phyloP scores from a whole-genome alignment of 768 basidiomycete genomes.

The Leccinum broughii region DNA sequence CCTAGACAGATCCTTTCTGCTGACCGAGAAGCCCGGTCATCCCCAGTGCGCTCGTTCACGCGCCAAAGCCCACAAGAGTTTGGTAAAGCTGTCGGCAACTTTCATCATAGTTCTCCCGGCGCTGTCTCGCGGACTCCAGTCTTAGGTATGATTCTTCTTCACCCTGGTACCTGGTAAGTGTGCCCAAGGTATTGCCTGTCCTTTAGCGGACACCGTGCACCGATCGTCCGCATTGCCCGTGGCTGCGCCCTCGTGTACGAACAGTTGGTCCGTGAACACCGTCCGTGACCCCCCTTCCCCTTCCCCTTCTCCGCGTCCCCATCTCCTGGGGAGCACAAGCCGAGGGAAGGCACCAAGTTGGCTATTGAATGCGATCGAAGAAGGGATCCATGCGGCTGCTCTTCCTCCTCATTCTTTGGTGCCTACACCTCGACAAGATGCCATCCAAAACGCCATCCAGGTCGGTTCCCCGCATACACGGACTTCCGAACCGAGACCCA shows the following conservation, averaged over 20 bases:
- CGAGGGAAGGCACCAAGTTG: slow-evolving; percentile 3
- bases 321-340: not conserved
- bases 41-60: slow-evolving; percentile 1
- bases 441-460: not conserved
- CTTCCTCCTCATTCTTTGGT: not conserved
- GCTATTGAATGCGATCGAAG: slow-evolving; percentile 7
- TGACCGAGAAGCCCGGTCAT: slow-evolving; percentile 2
- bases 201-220: slow-evolving; percentile 7
- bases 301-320: not conserved
- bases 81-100: not conserved
- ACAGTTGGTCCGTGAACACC: not conserved
- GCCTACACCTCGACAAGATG: not conserved
- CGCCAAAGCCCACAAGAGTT: not conserved
- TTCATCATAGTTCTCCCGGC: slow-evolving; percentile 14
- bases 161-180: slow-evolving; percentile 3
- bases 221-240: not conserved
- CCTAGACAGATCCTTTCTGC: not conserved
- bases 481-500: slow-evolving; percentile 10
- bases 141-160: slow-evolving; percentile 18
- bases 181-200: slow-evolving; percentile 7
- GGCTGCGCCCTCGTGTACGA: not conserved
- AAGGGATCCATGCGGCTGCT: not conserved
- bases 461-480: slow-evolving; percentile 4
- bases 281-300: not conserved
- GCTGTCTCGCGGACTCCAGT: not conserved